phyloP scores from a whole-genome alignment of 2,329 filamentous ascomycete species.

The Trichophyton equinum region DNA sequence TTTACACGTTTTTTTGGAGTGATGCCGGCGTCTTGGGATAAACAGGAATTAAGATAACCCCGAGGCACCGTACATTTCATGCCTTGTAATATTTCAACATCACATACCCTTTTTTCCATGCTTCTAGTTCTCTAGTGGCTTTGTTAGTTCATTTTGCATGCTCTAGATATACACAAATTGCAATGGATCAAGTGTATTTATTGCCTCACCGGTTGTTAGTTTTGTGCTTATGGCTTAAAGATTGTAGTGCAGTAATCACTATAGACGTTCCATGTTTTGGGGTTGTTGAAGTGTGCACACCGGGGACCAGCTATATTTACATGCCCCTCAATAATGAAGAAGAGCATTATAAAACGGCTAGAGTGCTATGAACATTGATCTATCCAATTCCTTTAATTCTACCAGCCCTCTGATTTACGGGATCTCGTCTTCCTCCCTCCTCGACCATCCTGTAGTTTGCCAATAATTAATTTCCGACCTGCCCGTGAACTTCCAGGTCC shows the following conservation, averaged over 20 bases:
- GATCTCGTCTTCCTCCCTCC: conserved; percentile 26
- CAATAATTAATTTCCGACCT: conserved; percentile 15
- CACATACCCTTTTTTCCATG: neutral
- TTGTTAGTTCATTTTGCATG: neutral
- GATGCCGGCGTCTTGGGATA: neutral
- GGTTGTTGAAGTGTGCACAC: neutral
- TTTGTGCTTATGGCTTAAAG: too few relatives aligned
- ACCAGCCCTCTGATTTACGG: conserved; percentile 12
- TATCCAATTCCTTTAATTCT: neutral
- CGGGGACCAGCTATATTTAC: neutral
- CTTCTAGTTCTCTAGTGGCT: neutral
- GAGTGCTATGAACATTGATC: neutral
- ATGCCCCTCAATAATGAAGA: neutral
- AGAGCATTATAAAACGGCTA: neutral
- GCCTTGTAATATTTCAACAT: neutral
- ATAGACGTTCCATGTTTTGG: too few relatives aligned
- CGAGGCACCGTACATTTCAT: neutral
- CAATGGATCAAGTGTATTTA: neutral
- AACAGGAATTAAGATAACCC: neutral
- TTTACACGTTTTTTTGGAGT: neutral
- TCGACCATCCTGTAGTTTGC: conserved; percentile 25
- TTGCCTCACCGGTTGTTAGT: neutral
- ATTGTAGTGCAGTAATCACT: neutral
- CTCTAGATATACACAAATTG: neutral
- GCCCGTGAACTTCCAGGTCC: neutral